Conservation (phyloP, 1,284 basidiomycete genomes). For the Hymenochaete sp. region DNA sequence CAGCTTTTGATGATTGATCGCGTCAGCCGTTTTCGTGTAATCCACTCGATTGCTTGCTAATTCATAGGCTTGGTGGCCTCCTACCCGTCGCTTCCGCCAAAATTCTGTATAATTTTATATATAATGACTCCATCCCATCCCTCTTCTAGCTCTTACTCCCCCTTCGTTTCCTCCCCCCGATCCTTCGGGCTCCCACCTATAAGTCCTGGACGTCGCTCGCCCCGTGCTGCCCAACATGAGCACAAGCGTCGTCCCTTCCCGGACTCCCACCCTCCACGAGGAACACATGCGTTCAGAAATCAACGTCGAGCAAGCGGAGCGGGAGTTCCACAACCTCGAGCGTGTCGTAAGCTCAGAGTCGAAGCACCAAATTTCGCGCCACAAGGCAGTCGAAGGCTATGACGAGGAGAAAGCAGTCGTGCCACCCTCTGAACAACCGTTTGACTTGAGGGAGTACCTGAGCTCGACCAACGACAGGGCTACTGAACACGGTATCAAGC, state of each 20-base stretch:
- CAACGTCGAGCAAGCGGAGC: slow-evolving; percentile 40
- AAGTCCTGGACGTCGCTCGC: not conserved
- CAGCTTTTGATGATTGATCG: too few species aligned
- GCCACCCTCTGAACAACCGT: slow-evolving; percentile 31
- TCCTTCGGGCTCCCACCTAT: too few species aligned
- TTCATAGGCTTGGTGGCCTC: too few species aligned
- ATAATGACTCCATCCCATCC: not conserved
- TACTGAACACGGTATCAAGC: slow-evolving; percentile 66
- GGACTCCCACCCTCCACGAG: slow-evolving; percentile 15
- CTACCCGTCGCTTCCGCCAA: too few species aligned
- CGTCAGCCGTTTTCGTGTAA: too few species aligned
- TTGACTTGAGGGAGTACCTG: slow-evolving; percentile 73
- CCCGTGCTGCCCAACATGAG: not conserved
- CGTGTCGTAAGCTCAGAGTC: slow-evolving; percentile 28
- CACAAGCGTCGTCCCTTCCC: slow-evolving; percentile 13
- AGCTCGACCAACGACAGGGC: slow-evolving; percentile 57
- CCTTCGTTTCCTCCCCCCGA: too few species aligned
- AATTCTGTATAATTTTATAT: too few species aligned
- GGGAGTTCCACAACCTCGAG: slow-evolving; percentile 46
- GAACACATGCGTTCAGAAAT: slow-evolving; percentile 23
- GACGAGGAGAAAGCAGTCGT: slow-evolving; percentile 17
- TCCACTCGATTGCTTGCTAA: too few species aligned
- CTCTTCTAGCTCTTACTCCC: not conserved
- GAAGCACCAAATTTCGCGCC: slow-evolving; percentile 18
- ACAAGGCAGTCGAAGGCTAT: slow-evolving; percentile 40